A percentile compares a stretch with the other conserved stretches of the same genome.
Conservation (phyloP, 768 basidiomycete genomes). For the Tubosaeta brunneosetosa region DNA sequence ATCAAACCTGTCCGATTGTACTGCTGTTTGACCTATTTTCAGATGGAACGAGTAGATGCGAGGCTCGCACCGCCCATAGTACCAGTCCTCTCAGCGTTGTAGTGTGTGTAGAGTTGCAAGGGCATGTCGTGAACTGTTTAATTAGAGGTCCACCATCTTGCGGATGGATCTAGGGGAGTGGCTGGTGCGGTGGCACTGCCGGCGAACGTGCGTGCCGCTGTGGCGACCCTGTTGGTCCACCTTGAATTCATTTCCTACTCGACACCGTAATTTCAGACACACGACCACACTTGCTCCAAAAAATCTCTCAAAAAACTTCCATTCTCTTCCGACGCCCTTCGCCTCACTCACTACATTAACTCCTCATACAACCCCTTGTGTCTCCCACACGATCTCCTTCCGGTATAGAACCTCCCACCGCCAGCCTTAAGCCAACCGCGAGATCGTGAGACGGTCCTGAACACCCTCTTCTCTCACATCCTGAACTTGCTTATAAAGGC, state of each 20-base stretch:
- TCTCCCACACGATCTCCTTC: slow-evolving; percentile 3
- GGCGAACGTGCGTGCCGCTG: slow-evolving; percentile 36
- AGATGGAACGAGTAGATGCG: slow-evolving; percentile 75
- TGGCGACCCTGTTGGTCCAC: slow-evolving; percentile 24
- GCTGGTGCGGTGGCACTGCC: slow-evolving; percentile 24
- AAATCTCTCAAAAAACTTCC: slow-evolving; percentile 16
- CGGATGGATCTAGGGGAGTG: slow-evolving; percentile 13
- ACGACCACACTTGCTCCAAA: slow-evolving; percentile 27
- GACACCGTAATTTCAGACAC: slow-evolving; percentile 36
- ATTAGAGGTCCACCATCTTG: slow-evolving; percentile 17
- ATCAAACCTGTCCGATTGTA: slow-evolving; percentile 9
- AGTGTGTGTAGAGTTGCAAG: slow-evolving; percentile 8
- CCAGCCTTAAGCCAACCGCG: neutral
- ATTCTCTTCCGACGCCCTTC: slow-evolving; percentile 10
- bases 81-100: neutral
- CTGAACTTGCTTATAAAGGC: slow-evolving; percentile 2
- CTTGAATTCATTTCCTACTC: slow-evolving; percentile 18
- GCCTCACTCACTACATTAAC: slow-evolving; percentile 5
- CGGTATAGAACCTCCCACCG: neutral
- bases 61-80: slow-evolving; percentile 1
- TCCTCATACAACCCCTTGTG: neutral
- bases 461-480: neutral
- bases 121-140: slow-evolving; percentile 27
- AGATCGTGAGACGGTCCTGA: slow-evolving; percentile 2
- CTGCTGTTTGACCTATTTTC: slow-evolving; percentile 14